These are phyloP conservation scores for Monosporozyma yasuniensis DNA, from an alignment of 805 yeast genomes.

Conservation along the genomic window DNA sequence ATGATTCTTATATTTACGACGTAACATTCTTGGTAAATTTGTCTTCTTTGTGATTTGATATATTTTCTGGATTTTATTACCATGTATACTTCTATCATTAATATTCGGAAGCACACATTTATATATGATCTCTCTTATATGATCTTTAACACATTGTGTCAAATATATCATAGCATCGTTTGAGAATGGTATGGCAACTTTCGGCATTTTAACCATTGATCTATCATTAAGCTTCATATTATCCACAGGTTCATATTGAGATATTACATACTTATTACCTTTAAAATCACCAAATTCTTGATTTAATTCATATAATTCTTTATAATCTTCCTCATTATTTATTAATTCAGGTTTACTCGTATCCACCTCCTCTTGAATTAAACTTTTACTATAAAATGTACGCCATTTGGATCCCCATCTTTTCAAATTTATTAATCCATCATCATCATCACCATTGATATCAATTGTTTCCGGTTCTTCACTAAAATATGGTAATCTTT, in stretches of 20 bases:
- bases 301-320: neutral
- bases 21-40: neutral
- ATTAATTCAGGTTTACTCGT: neutral
- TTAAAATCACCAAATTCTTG: neutral
- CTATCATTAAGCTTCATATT: neutral
- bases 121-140: slow-evolving; percentile 15
- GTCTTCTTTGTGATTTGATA: neutral
- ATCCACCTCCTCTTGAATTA: slow-evolving; percentile 10
- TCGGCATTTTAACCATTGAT: slow-evolving; percentile 6
- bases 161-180: slow-evolving; percentile 10
- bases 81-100: slow-evolving; percentile 9
- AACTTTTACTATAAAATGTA: slow-evolving; percentile 18
- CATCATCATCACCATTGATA: neutral
- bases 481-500: neutral
- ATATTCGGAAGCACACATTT: slow-evolving; percentile 15
- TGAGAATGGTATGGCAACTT: slow-evolving; percentile 11
- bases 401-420: slow-evolving; percentile 27
- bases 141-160: slow-evolving; percentile 9
- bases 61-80: neutral
- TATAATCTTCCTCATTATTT: neutral
- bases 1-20: neutral
- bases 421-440: slow-evolving; percentile 9
- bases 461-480: neutral
- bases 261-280: neutral
- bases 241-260: neutral